Percentiles rank a stretch among this genome's conserved stretches.
phyloP scores from a whole-genome alignment of 1,139 yeast genomes.

The Arxiozyma slooffiae region DNA sequence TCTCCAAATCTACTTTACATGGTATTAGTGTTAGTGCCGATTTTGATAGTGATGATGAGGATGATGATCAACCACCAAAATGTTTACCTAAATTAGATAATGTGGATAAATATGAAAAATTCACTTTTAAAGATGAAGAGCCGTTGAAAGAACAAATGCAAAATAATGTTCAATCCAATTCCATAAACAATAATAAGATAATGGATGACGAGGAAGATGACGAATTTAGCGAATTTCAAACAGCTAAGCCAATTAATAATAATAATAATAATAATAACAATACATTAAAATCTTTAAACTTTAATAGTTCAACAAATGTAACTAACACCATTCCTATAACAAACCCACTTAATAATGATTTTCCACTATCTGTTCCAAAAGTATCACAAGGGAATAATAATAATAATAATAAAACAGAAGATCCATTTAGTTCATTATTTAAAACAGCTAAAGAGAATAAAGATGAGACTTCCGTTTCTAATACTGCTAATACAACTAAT shows the following conservation, averaged over 20 bases:
- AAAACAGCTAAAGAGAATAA: conserved; percentile 49
- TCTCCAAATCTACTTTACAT: conserved; percentile 19
- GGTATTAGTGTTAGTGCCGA: conserved; percentile 36
- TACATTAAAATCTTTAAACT: conserved; percentile 8
- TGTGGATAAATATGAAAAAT: background rate
- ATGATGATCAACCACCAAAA: conserved; percentile 34
- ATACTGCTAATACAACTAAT: background rate
- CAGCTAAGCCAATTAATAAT: conserved; percentile 42
- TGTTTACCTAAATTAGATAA: conserved; percentile 2
- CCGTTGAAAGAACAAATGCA: background rate
- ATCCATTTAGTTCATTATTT: conserved; percentile 79
- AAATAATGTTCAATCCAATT: background rate
- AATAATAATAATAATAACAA: conserved; percentile 8
- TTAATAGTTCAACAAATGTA: conserved; percentile 11
- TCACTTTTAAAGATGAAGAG: conserved; percentile 1
- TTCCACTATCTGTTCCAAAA: conserved; percentile 30
- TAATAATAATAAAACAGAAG: conserved; percentile 45
- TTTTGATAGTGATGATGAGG: conserved; percentile 43
- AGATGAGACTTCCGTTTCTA: conserved; percentile 2
- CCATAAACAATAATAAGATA: background rate
- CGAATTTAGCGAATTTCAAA: conserved; percentile 91
- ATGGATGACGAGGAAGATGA: conserved; percentile 60
- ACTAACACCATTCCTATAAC: conserved; percentile 3
- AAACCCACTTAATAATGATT: conserved; percentile 3
- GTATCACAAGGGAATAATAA: conserved; percentile 3